Conservation (phyloP, 2,329 filamentous ascomycete genomes). For the Grosmannia penicillata region DNA sequence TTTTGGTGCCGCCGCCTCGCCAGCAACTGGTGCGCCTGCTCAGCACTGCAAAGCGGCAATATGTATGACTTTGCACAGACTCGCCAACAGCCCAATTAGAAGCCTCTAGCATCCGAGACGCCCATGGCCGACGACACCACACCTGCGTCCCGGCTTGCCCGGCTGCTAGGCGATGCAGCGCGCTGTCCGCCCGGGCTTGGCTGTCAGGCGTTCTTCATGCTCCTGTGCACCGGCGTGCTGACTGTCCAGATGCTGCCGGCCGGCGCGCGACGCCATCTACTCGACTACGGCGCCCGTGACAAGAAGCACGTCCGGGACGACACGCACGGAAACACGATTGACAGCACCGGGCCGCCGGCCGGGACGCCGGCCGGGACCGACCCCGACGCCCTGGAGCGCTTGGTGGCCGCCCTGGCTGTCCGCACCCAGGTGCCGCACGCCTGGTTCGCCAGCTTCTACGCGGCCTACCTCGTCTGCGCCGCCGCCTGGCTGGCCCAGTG, state of each 20-base stretch:
- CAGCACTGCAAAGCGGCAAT: background rate
- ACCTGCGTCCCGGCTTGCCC: too few relatives aligned
- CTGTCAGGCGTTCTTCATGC: slow-evolving; percentile 33
- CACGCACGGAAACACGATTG: slow-evolving; percentile 1
- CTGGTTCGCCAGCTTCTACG: slow-evolving; percentile 85
- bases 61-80: too few relatives aligned
- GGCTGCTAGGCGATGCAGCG: too few relatives aligned
- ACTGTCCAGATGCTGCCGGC: slow-evolving; percentile 27
- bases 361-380: background rate
- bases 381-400: slow-evolving; percentile 2
- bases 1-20: slow-evolving; percentile 4
- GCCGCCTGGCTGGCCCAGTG: slow-evolving; percentile 57
- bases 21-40: too few relatives aligned
- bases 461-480: slow-evolving; percentile 53
- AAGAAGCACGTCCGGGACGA: slow-evolving; percentile 7
- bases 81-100: too few relatives aligned
- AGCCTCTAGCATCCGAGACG: too few relatives aligned
- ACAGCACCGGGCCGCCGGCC: slow-evolving; percentile 1
- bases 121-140: too few relatives aligned
- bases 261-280: slow-evolving; percentile 26
- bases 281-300: slow-evolving; percentile 35
- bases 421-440: slow-evolving; percentile 44
- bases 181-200: slow-evolving; percentile 6
- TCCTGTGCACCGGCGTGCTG: slow-evolving; percentile 24
- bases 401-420: slow-evolving; percentile 1